These are phyloP conservation scores for Coelastrella sp. DNA, from an alignment of 139 green algal species.

Conservation along the genomic window DNA sequence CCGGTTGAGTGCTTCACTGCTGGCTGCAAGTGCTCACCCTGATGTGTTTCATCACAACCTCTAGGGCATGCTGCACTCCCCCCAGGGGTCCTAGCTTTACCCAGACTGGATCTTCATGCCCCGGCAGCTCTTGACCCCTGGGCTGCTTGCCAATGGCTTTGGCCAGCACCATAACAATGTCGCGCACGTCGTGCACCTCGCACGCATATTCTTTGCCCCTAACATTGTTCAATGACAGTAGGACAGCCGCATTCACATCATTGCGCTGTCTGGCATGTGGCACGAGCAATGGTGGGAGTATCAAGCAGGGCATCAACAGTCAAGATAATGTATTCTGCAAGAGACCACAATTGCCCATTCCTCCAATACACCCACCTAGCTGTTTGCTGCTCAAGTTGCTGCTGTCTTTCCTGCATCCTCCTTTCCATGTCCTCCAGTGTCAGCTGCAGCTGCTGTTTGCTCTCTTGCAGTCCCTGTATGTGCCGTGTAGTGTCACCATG, in stretches of 20 bases:
- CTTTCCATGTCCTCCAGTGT: background rate
- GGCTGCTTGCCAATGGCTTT: constrained; percentile 25
- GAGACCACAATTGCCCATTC: too few species aligned
- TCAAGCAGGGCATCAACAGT: too few species aligned
- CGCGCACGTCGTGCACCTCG: constrained; percentile 23
- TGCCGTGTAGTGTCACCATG: constrained; percentile 23
- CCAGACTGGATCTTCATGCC: constrained; percentile 42
- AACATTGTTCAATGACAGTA: background rate
- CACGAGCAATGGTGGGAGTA: background rate
- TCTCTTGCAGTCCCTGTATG: background rate
- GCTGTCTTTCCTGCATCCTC: constrained; percentile 9
- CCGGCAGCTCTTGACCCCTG: constrained; percentile 17
- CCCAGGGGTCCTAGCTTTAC: constrained; percentile 23
- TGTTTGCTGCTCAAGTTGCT: constrained; percentile 25
- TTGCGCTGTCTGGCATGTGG: background rate
- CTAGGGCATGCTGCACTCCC: constrained; percentile 36
- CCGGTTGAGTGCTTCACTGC: background rate
- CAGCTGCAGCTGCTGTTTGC: constrained; percentile 19
- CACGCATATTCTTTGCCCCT: constrained; percentile 18
- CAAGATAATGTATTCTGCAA: too few species aligned
- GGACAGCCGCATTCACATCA: background rate
- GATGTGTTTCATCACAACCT: constrained; percentile 35
- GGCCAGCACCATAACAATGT: constrained; percentile 38
- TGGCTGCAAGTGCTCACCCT: constrained; percentile 16
- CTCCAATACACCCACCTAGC: background rate